These are phyloP conservation scores for Camellia japonica DNA, from an alignment of 148 eudicot species.

Conservation along the genomic window DNA sequence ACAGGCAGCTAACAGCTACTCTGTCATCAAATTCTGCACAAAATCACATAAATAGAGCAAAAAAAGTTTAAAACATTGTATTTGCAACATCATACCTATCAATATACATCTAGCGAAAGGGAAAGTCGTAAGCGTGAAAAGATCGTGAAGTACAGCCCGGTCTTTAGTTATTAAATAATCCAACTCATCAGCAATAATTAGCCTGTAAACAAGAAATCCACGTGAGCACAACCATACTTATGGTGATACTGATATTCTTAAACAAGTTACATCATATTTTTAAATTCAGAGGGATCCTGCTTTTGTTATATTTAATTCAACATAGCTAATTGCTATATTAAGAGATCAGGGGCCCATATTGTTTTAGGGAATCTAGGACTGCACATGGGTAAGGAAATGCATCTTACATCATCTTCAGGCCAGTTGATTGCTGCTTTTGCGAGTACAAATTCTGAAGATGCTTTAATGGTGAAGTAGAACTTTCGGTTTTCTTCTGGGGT, in stretches of 20 bases:
- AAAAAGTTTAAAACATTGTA: not conserved
- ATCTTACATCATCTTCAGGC: constrained; percentile 73
- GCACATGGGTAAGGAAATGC: constrained; percentile 1
- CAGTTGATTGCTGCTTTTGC: constrained; percentile 41
- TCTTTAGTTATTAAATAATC: constrained; percentile 91
- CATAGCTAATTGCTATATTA: not conserved
- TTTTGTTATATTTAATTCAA: not conserved
- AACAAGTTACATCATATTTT: too few relatives aligned
- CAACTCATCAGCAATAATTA: constrained; percentile 79
- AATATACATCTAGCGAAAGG: constrained; percentile 77
- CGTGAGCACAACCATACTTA: not conserved
- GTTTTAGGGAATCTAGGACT: not conserved
- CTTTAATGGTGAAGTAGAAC: constrained; percentile 56
- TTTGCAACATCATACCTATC: constrained; percentile 49
- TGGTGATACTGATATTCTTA: not conserved
- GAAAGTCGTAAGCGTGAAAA: constrained; percentile 80
- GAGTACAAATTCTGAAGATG: constrained; percentile 57
- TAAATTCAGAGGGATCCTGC: not conserved
- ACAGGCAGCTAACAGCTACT: not conserved
- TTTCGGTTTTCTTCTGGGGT: constrained; percentile 50
- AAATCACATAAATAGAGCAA: not conserved
- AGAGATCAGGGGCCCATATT: not conserved
- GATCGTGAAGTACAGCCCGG: constrained; percentile 84
- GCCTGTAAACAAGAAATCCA: constrained; percentile 33
- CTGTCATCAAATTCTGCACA: not conserved